These are phyloP conservation scores for Acer saccharum DNA, from an alignment of 345 rosid genomes.

Conservation along the genomic window DNA sequence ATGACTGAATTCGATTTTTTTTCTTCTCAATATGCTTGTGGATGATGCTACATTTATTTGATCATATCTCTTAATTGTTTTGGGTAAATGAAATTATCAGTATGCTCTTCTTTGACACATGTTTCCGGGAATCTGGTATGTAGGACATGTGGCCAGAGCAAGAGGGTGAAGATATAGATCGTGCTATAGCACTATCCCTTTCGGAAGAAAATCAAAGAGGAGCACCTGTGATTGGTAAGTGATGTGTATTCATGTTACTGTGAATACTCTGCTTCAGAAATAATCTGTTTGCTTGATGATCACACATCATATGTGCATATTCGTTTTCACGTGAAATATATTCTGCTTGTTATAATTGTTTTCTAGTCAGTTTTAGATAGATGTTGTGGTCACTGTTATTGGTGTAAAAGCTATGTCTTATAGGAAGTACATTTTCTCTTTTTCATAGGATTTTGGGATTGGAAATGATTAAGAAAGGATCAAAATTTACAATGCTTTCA, in stretches of 20 bases:
- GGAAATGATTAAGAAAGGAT: not conserved
- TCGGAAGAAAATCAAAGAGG: constrained; percentile 61
- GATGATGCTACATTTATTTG: not conserved
- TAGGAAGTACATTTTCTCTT: not conserved
- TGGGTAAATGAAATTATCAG: constrained; percentile 1
- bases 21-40: not conserved
- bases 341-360: not conserved
- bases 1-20: not conserved
- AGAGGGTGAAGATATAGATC: constrained; percentile 78
- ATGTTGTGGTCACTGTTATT: not conserved
- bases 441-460: not conserved
- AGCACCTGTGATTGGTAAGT: constrained; percentile 52
- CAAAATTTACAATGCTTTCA: not conserved
- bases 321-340: not conserved
- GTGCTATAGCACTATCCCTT: constrained; percentile 83
- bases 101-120: constrained; percentile 13
- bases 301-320: constrained; percentile 1
- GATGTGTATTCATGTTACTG: constrained; percentile 16
- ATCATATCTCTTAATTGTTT: not conserved
- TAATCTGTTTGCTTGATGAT: not conserved
- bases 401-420: not conserved
- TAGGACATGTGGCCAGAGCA: constrained; percentile 57
- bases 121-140: constrained; percentile 22
- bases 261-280: constrained; percentile 2
- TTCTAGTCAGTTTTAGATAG: not conserved